Conservation (phyloP, 441 rosid genomes). For the Flueggea neowawraea region DNA sequence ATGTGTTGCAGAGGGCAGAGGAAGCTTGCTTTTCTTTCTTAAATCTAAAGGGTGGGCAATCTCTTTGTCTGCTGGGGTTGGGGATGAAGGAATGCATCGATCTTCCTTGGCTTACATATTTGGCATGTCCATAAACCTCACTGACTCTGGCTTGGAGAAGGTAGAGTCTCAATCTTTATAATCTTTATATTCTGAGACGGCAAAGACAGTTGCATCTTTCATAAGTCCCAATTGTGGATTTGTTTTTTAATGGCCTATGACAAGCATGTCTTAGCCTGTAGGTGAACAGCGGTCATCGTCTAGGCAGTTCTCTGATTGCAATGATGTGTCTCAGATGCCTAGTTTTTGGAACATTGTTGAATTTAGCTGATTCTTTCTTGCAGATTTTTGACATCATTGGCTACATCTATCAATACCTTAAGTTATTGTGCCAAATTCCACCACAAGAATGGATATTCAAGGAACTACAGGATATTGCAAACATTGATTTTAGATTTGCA, state of each 20-base stretch:
- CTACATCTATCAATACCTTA: conserved; percentile 84
- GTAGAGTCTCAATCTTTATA: conserved; percentile 24
- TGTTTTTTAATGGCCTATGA: too few species aligned
- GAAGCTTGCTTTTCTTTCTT: conserved; percentile 84
- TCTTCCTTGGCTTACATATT: conserved; percentile 89
- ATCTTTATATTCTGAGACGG: not conserved
- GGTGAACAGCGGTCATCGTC: not conserved
- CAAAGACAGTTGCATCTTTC: too few species aligned
- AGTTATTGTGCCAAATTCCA: conserved; percentile 57
- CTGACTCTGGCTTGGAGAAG: conserved; percentile 93
- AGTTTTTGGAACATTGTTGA: not conserved
- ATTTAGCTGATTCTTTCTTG: conserved; percentile 6
- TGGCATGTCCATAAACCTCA: conserved; percentile 83
- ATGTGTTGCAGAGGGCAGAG: conserved; percentile 87
- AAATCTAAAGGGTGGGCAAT: conserved; percentile 89
- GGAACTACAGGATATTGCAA: conserved; percentile 95
- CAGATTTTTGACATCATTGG: conserved; percentile 88
- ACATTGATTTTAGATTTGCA: conserved; percentile 90
- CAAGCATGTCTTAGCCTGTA: too few species aligned
- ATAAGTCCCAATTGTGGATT: too few species aligned
- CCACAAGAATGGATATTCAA: conserved; percentile 99
- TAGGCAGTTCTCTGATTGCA: not conserved
- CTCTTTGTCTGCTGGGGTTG: conserved; percentile 91
- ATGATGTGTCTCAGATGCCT: not conserved
- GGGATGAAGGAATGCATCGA: conserved; percentile 87